Base-by-base conservation (phyloP, 257 asterid species). In the Nyctanthes arbortristis region DNA sequence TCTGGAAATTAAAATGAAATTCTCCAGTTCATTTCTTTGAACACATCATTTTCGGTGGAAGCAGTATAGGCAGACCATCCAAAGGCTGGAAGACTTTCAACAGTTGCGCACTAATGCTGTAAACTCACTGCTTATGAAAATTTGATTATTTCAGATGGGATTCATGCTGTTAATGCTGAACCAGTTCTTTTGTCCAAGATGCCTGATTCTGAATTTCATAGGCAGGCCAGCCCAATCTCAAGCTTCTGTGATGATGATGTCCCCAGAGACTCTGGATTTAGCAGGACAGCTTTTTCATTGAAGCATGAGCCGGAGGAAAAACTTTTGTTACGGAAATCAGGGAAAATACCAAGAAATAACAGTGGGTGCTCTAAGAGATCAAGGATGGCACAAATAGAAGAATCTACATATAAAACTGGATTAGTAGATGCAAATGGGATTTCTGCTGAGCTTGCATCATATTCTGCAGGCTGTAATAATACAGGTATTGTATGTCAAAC, bases 331-430 rank as follows among this genome's bases (percentile, higher is more conserved):
- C 89, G 69, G 65, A 89, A 73, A 57, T 69, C 84, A 76, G 78
- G 84, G 73, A 87, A 84, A 69, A 66, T 83, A 63, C 77, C 79
- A 37, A 84, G 91, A 76, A 77, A 73, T 25, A 84, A 71, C 74
- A 67, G 73, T 77, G 79, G 84, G 69, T 70, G 64, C 80, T 63
- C 75, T 72, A 91, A 87, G 86, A 85, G 84, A 69, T 81, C 89
- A 63, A 78, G 96, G 83, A 73, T 75, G 72, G 73, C 69, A 29
- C 83, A 77, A 61, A 62, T 77, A 77, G 89, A 85, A 61, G 69
- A 72, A 66, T 78, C 88, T 60, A 61, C 75, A 66, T 29, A 69
- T 66, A 86, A 81, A 77, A 39, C 74, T 65, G 90, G 82, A 66
- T 73, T 74, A 54, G 81, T 65, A 67, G 84, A 78, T 71, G 78